Base-by-base conservation (phyloP, 2,329 filamentous ascomycete genomes). In the Penicillium sp. region DNA sequence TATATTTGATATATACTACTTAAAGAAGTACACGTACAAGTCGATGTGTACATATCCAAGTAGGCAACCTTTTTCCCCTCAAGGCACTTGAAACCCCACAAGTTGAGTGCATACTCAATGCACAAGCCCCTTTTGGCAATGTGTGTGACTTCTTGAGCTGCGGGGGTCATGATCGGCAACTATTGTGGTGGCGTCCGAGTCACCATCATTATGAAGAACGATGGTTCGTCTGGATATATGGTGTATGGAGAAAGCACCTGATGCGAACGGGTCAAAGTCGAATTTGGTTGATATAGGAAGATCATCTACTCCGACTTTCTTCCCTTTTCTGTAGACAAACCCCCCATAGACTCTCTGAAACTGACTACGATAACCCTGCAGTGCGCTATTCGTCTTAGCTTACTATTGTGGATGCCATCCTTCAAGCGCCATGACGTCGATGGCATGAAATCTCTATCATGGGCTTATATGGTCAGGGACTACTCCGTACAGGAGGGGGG, bases 341-440 rank as follows among this genome's bases (percentile, higher is more conserved):
- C 29, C 23, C 21, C 17, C 12, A 15, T 35, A 35, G 15, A 51
- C n/a, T 31, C 23, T 54, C 31, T 54, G 50, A 37, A 46, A 45
- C 29, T 15, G 17, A n/a, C 45, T 33, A 23, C 17, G 31, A 47
- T 41, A 33, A 51, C 37, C 9, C 21, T 31, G 25, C 6, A 42
- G 52, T 29, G 21, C 46, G 21, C 37, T 55, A 50, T n/a, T 55
- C n/a, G 35, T n/a, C 9, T 40, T 50, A 29, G 37, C 52, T 55
- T 19, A 41, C 31, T n/a, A 33, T 23, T 48, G 52, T 42, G 45
- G 52, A 41, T 50, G 35, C 35, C 47, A 43, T 56, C 45, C 41
- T 21, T 53, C 25, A 45, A 43, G 47, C 54, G 21, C 47, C 47
- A 56, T 56, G 54, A 56, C 54, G 54, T 56, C 41, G 54, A 38